Evolutionary conservation across 371 early-diverging fungal genomes (phyloP).

Genomic region (Mortierella sp.): DNA sequence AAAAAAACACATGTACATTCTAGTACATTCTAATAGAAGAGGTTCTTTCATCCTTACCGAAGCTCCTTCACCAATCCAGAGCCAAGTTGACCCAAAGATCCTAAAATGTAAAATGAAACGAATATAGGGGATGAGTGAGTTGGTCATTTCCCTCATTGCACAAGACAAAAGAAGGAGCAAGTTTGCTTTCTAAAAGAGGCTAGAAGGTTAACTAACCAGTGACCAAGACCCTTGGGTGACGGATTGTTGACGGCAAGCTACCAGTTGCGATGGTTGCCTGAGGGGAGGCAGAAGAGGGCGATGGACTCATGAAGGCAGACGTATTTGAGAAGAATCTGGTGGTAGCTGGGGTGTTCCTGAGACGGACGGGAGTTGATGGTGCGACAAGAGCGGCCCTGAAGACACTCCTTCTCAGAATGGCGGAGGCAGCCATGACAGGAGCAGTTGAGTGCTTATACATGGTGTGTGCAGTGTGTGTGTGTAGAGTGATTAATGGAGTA

Average conservation of each 20-base stretch:
- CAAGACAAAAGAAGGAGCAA: neutral
- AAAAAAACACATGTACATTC: neutral
- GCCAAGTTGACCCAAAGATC: conserved; percentile 70
- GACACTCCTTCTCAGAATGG: neutral
- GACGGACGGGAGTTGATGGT: neutral
- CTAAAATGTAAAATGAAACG: conserved; percentile 13
- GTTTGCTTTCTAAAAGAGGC: neutral
- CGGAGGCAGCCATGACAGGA: neutral
- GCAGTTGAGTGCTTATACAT: neutral
- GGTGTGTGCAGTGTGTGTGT: neutral
- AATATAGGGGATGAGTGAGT: neutral
- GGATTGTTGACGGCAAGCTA: conserved; percentile 8
- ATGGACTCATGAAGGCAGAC: neutral
- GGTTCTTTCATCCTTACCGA: conserved; percentile 31
- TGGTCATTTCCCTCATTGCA: conserved; percentile 2
- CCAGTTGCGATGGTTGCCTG: conserved; percentile 3
- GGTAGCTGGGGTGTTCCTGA: neutral
- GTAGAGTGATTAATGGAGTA: neutral
- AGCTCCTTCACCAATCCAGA: conserved; percentile 67
- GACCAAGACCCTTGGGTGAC: conserved; percentile 64
- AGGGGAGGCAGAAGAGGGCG: conserved; percentile 1
- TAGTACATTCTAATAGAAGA: neutral
- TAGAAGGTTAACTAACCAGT: conserved; percentile 57
- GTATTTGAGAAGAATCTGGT: conserved; percentile 10
- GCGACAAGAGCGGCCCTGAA: neutral